A percentile compares a stretch with the other conserved stretches of the same genome.
phyloP scores from a whole-genome alignment of 2,329 filamentous ascomycete species.

The Alternaria novae-zelandiae region DNA sequence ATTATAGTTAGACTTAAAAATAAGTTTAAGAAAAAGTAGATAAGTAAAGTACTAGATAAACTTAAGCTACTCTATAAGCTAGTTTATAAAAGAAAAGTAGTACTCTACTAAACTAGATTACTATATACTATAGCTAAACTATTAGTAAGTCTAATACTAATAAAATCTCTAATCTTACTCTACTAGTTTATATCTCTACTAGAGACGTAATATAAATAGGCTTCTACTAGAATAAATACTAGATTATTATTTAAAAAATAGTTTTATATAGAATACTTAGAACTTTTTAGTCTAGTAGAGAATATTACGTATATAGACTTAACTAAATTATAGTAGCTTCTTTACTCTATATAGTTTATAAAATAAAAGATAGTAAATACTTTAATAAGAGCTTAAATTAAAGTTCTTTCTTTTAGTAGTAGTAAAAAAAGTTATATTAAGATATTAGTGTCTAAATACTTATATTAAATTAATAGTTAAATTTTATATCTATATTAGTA shows the following conservation, averaged over 20 bases:
- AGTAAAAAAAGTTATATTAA: constrained; percentile 1
- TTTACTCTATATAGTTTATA: constrained; percentile 13
- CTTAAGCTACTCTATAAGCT: constrained; percentile 13
- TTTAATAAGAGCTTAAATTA: neutral
- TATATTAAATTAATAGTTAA: constrained; percentile 6
- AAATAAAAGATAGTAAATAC: constrained; percentile 8
- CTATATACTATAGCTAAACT: neutral
- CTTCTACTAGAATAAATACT: neutral
- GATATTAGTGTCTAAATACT: neutral
- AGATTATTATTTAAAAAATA: constrained; percentile 2
- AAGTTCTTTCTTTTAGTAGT: constrained; percentile 3
- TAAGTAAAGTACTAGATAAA: constrained; percentile 7
- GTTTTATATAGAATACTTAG: constrained; percentile 10
- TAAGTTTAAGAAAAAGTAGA: constrained; percentile 11
- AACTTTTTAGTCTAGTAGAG: constrained; percentile 5
- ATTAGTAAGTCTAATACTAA: neutral
- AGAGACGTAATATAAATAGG: neutral
- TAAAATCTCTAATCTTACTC: neutral
- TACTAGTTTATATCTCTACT: neutral
- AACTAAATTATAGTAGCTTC: constrained; percentile 11
- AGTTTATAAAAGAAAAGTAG: constrained; percentile 6
- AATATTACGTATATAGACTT: constrained; percentile 5
- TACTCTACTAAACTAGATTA: neutral
- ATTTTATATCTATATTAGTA: neutral
- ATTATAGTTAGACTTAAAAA: constrained; percentile 17